Evolutionary conservation across 345 rosid species (phyloP).

Genomic region (Citrus medica): DNA sequence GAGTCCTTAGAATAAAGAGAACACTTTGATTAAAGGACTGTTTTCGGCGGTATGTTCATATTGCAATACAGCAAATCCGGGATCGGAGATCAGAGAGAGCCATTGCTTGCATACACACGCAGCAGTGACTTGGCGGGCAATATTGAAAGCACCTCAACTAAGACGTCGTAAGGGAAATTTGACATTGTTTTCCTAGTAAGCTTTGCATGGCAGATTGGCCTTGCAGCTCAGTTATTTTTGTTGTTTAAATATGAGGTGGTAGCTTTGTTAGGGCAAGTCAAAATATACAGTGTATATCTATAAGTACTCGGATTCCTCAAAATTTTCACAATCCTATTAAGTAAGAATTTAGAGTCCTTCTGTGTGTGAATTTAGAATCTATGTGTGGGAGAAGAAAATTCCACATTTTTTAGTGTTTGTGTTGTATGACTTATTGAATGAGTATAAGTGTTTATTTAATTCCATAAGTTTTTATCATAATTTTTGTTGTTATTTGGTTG

Average conservation of each 20-base stretch:
- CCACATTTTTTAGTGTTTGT: too few species aligned
- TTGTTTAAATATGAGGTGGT: too few species aligned
- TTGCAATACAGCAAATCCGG: not conserved
- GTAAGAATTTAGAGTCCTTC: too few species aligned
- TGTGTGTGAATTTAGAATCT: too few species aligned
- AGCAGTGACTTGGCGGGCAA: not conserved
- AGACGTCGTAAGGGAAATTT: not conserved
- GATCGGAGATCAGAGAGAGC: not conserved
- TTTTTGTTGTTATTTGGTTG: too few species aligned
- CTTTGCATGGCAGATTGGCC: not conserved
- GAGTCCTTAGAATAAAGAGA: not conserved
- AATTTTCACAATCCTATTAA: too few species aligned
- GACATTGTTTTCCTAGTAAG: not conserved
- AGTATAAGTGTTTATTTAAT: too few species aligned
- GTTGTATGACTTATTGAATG: too few species aligned
- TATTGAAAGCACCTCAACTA: not conserved
- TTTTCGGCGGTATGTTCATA: not conserved
- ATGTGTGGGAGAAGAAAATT: too few species aligned
- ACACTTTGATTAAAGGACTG: not conserved
- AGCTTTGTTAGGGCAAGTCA: too few species aligned
- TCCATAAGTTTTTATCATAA: fast-evolving
- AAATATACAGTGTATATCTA: too few species aligned
- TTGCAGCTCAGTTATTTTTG: too few species aligned
- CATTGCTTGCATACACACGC: not conserved
- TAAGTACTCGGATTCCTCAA: not conserved